These are phyloP conservation scores for Quillaja saponaria DNA, from an alignment of 306 rosid species.

Conservation along the genomic window DNA sequence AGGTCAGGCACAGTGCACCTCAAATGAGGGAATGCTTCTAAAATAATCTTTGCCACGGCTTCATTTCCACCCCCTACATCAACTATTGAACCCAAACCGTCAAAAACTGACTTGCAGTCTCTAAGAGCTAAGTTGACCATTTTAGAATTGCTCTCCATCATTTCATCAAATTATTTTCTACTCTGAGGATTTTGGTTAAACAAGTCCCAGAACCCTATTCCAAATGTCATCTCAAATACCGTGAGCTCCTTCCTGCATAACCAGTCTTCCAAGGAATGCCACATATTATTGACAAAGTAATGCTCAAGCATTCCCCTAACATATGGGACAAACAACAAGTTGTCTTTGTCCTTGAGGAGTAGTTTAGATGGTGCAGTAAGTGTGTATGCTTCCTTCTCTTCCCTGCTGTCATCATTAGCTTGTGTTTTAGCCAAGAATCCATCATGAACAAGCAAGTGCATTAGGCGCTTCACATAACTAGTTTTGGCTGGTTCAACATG, in stretches of 20 bases:
- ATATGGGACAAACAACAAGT: background rate
- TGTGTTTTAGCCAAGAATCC: constrained; percentile 28
- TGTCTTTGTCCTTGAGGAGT: constrained; percentile 20
- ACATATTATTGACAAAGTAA: background rate
- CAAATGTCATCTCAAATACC: constrained; percentile 22
- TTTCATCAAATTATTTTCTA: constrained; percentile 8
- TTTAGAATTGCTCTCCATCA: constrained; percentile 33
- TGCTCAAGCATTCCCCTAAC: constrained; percentile 14
- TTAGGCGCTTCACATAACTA: constrained; percentile 12
- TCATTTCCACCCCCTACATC: constrained; percentile 36
- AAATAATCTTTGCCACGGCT: constrained; percentile 14
- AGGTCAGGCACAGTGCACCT: constrained; percentile 35
- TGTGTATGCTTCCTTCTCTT: constrained; percentile 33
- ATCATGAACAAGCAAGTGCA: constrained; percentile 38
- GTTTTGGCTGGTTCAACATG: constrained; percentile 15
- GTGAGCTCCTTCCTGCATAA: background rate
- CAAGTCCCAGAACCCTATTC: constrained; percentile 26
- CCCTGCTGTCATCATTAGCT: background rate
- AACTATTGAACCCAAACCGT: constrained; percentile 29
- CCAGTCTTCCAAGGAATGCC: constrained; percentile 27
- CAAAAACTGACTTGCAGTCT: constrained; percentile 33
- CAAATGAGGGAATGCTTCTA: constrained; percentile 30
- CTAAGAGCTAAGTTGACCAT: constrained; percentile 30
- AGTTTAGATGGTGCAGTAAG: constrained; percentile 32
- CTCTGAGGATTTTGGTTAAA: background rate